Evolutionary conservation across 2,329 filamentous ascomycete genomes (phyloP).

Genomic region (Cercospora sp.): DNA sequence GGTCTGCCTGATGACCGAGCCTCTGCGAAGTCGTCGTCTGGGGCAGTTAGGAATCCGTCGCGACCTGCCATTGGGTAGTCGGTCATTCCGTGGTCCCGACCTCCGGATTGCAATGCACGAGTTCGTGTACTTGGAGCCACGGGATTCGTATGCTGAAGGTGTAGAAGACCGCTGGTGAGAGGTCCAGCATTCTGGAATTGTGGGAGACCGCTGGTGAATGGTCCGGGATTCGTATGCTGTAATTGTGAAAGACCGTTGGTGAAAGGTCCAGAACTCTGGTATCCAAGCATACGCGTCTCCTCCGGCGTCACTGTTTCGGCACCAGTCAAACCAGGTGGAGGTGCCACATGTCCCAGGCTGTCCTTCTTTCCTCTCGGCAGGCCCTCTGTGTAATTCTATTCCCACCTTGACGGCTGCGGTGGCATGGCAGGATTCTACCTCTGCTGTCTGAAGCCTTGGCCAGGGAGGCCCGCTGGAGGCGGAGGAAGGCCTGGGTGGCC

Average conservation of each 20-base stretch:
- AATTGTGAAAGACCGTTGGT: not conserved
- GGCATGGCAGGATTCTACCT: slow-evolving; percentile 11
- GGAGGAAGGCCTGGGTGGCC: slow-evolving; percentile 44
- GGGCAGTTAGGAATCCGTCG: not conserved
- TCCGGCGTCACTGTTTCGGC: not conserved
- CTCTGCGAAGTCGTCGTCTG: not conserved
- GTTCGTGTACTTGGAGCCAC: not conserved
- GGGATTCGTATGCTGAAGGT: not conserved
- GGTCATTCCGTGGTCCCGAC: not conserved
- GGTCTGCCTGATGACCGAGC: not conserved
- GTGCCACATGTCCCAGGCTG: not conserved
- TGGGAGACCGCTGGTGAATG: not conserved
- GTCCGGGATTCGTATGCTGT: not conserved
- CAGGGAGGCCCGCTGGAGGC: slow-evolving; percentile 50
- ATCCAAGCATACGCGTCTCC: not conserved
- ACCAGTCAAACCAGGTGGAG: not conserved
- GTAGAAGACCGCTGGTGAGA: not conserved
- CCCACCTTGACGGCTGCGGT: not conserved
- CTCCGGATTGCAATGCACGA: not conserved
- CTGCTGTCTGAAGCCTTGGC: slow-evolving; percentile 12
- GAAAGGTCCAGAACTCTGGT: not conserved
- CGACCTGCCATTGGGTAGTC: not conserved
- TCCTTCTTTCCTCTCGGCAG: not conserved
- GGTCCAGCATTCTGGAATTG: not conserved
- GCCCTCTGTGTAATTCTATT: not conserved